Base-by-base conservation (phyloP, 2,329 filamentous ascomycete genomes). In the Raffaelea albimanens region DNA sequence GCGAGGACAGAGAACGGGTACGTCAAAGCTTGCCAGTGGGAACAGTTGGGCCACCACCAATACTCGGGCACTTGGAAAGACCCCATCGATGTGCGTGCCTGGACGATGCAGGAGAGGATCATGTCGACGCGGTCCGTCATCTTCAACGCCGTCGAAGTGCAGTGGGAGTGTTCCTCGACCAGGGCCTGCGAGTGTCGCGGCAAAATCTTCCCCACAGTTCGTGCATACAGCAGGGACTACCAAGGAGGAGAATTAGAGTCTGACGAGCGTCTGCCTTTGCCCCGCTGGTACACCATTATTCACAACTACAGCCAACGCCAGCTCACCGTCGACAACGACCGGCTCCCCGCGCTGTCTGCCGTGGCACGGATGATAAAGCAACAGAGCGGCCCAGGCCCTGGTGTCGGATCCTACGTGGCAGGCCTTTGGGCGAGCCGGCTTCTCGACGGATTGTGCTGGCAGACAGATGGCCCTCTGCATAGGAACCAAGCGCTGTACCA, bases 321-420 rank as follows among this genome's bases (percentile, higher is more conserved):
- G 23, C 22, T 43, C 16, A 31, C 41, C 16, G 14, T 31, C 3
- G 23, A 31, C n/a, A 11, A 4, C 5, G 41, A 43, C 23, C 16
- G 25, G 41, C 23, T 43, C 23, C n/a, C 23, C 5, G 41, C 41
- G n/a, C n/a, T 43, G 16, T 20, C 23, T 31, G 70, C 69, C 5
- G 65, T 72, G 11, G 67, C 70, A 3, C 36, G 36, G 16, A 8
- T 18, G 36, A 7, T 18, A 9, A 18, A 16, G n/a, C 8, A n/a
- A 5, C 16, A n/a, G 7, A n/a, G n/a, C n/a, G n/a, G n/a, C n/a
- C n/a, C n/a, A n/a, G n/a, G n/a, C n/a, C n/a, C n/a, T n/a, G n/a
- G n/a, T n/a, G n/a, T n/a, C n/a, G n/a, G n/a, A n/a, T n/a, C n/a
- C n/a, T 39, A 39, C 36, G 19, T 19, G 14, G 36, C 36, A 9